Conservation (phyloP, 441 rosid species). For the Gossypium gossypioides region DNA sequence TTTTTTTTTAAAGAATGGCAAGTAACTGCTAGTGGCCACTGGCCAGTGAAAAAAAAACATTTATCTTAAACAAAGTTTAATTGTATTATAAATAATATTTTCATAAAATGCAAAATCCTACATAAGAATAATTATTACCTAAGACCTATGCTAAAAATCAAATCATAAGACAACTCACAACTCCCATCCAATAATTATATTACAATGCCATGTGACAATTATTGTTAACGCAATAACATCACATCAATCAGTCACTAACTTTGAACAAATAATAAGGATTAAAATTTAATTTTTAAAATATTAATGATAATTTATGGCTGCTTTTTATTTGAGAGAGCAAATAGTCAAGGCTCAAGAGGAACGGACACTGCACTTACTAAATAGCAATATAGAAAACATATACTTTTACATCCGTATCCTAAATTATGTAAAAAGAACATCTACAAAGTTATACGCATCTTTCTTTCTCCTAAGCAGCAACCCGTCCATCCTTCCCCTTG, state of each 20-base stretch:
- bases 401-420: neutral
- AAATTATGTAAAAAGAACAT: neutral
- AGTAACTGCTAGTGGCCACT: neutral
- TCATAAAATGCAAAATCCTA: neutral
- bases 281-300: neutral
- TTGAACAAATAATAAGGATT: neutral
- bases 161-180: neutral
- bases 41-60: neutral
- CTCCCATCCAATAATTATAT: neutral
- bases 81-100: neutral
- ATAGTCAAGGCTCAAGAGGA: too few relatives aligned
- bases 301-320: neutral
- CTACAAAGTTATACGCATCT: neutral
- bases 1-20: neutral
- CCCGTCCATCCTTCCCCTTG: slow-evolving; percentile 13
- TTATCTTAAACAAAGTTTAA: neutral
- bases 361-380: neutral
- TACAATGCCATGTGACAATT: neutral
- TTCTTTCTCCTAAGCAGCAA: slow-evolving; percentile 7
- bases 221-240: neutral
- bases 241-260: neutral
- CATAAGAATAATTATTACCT: neutral
- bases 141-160: neutral
- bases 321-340: neutral
- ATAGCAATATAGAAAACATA: neutral